phyloP scores from a whole-genome alignment of 1,284 basidiomycete species.

The Fomitiporia mediterranea region DNA sequence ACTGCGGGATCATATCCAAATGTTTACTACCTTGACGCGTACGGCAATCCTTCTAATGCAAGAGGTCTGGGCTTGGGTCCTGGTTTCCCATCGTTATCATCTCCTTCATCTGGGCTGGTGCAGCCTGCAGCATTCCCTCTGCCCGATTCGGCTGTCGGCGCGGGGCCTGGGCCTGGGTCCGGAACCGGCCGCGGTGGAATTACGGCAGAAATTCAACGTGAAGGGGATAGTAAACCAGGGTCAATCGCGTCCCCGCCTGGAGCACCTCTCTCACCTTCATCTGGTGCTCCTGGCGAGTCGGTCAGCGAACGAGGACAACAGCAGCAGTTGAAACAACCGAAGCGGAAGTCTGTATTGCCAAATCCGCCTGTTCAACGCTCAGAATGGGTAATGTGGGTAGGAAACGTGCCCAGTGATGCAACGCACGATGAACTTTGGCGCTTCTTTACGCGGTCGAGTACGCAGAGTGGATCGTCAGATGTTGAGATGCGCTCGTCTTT shows the following conservation, averaged over 20 bases:
- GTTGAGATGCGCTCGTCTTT: constrained; percentile 8
- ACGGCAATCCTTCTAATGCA: constrained; percentile 21
- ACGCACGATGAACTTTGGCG: constrained; percentile 85
- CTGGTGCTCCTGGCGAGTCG: neutral
- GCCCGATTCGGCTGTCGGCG: neutral
- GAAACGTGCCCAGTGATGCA: constrained; percentile 83
- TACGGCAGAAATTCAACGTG: neutral
- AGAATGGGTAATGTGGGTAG: constrained; percentile 96
- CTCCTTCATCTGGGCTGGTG: neutral
- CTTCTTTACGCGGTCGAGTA: constrained; percentile 62
- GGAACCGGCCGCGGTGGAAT: neutral
- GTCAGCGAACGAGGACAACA: constrained; percentile 6
- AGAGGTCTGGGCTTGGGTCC: neutral
- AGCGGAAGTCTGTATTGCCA: constrained; percentile 47
- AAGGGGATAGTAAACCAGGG: neutral
- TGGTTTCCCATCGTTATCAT: neutral
- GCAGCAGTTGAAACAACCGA: neutral
- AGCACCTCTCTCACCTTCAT: neutral
- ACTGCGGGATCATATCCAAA: constrained; percentile 34
- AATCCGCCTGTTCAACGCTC: constrained; percentile 70
- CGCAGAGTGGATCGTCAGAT: constrained; percentile 13
- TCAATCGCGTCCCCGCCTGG: neutral
- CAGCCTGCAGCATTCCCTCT: neutral
- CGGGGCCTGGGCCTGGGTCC: neutral
- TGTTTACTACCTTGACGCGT: constrained; percentile 33